These are phyloP conservation scores for Colletotrichum sublineola DNA, from an alignment of 2,329 filamentous ascomycete genomes.

Conservation along the genomic window DNA sequence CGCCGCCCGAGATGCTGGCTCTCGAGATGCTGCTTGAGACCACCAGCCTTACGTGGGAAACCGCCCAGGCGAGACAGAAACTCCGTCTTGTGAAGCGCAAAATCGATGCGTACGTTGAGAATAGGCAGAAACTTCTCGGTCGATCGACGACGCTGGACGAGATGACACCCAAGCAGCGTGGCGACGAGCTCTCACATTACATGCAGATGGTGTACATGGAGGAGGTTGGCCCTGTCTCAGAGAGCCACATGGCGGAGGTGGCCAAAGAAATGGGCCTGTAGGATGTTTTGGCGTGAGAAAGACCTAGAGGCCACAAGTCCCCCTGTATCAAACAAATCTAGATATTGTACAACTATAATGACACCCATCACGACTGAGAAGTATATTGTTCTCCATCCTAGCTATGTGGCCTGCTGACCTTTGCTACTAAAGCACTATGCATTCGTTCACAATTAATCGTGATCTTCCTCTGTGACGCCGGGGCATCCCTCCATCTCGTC, in stretches of 20 bases:
- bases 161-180: conserved; percentile 53
- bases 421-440: background rate
- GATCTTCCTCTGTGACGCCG: conserved; percentile 87
- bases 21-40: conserved; percentile 62
- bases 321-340: conserved; percentile 29
- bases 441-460: conserved; percentile 59
- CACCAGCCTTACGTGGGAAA: conserved; percentile 59
- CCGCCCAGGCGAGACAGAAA: conserved; percentile 54
- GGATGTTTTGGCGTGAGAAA: conserved; percentile 44
- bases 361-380: conserved; percentile 30
- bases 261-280: conserved; percentile 61
- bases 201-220: conserved; percentile 57
- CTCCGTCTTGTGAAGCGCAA: conserved; percentile 58
- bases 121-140: conserved; percentile 46
- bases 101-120: conserved; percentile 52
- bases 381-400: background rate
- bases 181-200: conserved; percentile 58
- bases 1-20: conserved; percentile 60
- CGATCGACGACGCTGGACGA: conserved; percentile 49
- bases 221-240: conserved; percentile 42
- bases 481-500: conserved; percentile 88
- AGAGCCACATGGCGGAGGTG: conserved; percentile 49
- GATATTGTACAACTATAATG: conserved; percentile 34
- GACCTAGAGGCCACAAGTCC: conserved; percentile 15
- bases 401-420: background rate